phyloP scores from a whole-genome alignment of 1,284 basidiomycete genomes.

The Ustilago shanxiensis region DNA sequence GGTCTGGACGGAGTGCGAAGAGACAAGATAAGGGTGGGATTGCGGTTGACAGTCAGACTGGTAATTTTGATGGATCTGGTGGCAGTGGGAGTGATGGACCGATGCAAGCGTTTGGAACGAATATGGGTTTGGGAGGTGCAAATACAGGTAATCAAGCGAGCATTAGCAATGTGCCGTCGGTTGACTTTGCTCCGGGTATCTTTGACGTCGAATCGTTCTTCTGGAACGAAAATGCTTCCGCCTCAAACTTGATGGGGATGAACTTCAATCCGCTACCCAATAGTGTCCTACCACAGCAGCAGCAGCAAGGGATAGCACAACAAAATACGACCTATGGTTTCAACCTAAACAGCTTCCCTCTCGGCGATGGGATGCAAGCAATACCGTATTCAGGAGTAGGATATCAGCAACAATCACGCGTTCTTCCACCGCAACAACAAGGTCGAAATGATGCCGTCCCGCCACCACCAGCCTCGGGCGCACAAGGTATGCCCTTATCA shows the following conservation, averaged over 20 bases:
- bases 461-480: not conserved
- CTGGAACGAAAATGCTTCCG: slow-evolving; percentile 58
- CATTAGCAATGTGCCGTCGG: not conserved
- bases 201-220: slow-evolving; percentile 62
- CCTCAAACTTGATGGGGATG: slow-evolving; percentile 28
- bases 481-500: not conserved
- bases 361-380: not conserved
- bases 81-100: not conserved
- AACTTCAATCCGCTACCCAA: slow-evolving; percentile 12
- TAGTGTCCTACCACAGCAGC: not conserved
- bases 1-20: not conserved
- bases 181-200: slow-evolving; percentile 45
- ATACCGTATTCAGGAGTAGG: not conserved
- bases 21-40: not conserved
- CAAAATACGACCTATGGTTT: slow-evolving; percentile 5
- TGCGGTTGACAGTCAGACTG: not conserved
- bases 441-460: not conserved
- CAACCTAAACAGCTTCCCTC: slow-evolving; percentile 8
- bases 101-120: not conserved
- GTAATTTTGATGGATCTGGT: not conserved
- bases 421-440: slow-evolving; percentile 21
- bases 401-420: not conserved
- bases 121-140: not conserved
- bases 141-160: not conserved
- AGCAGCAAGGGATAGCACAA: not conserved